These are phyloP conservation scores for Pseudoscleropodium purum DNA, from an alignment of 225 moss, liverwort and hornwort genomes.

Conservation along the genomic window DNA sequence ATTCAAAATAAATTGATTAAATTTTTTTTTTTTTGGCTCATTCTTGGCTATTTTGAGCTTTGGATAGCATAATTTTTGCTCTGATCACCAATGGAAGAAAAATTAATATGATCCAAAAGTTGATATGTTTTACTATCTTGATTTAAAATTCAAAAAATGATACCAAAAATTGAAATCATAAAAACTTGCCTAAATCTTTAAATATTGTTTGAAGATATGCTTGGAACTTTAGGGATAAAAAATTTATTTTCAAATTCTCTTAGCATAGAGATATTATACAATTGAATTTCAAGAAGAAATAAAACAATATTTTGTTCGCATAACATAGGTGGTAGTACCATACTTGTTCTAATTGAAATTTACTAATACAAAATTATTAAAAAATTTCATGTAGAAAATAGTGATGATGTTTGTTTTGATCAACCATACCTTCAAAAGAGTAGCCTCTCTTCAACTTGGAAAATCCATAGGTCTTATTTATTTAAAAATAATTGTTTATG, in stretches of 20 bases:
- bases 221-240: background rate
- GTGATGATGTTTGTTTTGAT: background rate
- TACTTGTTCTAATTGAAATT: background rate
- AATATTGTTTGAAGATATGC: accelerated
- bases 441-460: accelerated
- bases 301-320: background rate
- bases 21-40: no score
- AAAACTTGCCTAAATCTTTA: background rate
- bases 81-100: background rate
- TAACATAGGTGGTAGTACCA: no score
- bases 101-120: background rate
- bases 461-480: background rate
- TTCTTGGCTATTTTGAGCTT: background rate
- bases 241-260: background rate
- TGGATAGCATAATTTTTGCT: no score
- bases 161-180: background rate
- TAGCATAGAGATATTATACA: background rate
- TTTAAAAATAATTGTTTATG: background rate
- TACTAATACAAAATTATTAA: no score
- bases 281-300: background rate
- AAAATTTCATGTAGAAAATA: background rate
- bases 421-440: accelerated
- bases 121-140: background rate
- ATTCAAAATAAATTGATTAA: no score
- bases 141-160: background rate